These are phyloP conservation scores for Hypoxylon sp. DNA, from an alignment of 2,329 filamentous ascomycete genomes.

Conservation along the genomic window DNA sequence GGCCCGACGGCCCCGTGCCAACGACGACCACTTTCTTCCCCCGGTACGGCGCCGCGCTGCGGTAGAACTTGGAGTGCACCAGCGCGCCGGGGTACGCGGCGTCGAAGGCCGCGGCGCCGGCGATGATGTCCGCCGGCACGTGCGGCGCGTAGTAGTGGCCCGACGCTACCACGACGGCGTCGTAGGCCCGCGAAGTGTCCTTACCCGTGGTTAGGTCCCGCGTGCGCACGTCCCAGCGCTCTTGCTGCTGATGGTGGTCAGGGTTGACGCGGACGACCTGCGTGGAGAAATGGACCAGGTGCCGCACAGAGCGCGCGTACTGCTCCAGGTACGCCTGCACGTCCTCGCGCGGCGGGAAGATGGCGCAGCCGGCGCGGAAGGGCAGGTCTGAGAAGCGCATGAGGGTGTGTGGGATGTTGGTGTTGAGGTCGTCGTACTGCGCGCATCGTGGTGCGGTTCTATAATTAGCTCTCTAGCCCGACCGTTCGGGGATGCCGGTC, in stretches of 20 bases:
- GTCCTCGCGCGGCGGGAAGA: constrained; percentile 76
- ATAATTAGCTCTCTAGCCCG: too few species aligned
- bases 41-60: constrained; percentile 67
- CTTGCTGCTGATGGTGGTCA: constrained; percentile 31
- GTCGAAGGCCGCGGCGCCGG: constrained; percentile 67
- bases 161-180: constrained; percentile 77
- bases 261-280: constrained; percentile 66
- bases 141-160: constrained; percentile 77
- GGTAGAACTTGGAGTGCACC: constrained; percentile 82
- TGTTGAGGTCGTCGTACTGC: constrained; percentile 77
- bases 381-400: constrained; percentile 80
- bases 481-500: too few species aligned
- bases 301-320: constrained; percentile 73
- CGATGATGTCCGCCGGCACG: constrained; percentile 66
- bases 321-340: constrained; percentile 77
- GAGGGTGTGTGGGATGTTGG: constrained; percentile 82
- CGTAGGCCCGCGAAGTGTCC: constrained; percentile 61
- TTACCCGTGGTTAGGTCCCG: constrained; percentile 56
- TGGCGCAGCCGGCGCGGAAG: constrained; percentile 69
- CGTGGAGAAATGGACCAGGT: constrained; percentile 73
- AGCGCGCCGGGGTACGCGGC: constrained; percentile 66
- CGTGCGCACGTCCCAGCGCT: constrained; percentile 69
- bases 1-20: constrained; percentile 83
- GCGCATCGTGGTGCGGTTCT: too few species aligned
- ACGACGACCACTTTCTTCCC: constrained; percentile 82